phyloP scores from a whole-genome alignment of 805 yeast genomes.

The Ogataea ganodermae region DNA sequence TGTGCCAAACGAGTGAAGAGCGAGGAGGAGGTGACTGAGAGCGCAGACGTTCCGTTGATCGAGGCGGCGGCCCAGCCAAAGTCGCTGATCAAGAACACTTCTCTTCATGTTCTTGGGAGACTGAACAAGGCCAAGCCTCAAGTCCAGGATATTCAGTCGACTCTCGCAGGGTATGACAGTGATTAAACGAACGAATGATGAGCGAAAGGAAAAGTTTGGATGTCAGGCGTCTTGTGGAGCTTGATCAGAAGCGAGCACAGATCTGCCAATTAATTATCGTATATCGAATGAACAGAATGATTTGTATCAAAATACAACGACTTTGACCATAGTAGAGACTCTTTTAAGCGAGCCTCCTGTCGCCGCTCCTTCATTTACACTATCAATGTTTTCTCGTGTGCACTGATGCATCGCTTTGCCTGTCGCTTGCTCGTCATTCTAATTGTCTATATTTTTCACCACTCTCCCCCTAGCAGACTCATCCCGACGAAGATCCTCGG shows the following conservation, averaged over 20 bases:
- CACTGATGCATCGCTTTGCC: too few relatives aligned
- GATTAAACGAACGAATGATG: background rate
- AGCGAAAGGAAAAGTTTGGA: too few relatives aligned
- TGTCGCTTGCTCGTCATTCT: conserved; percentile 2
- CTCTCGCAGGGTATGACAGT: conserved; percentile 10
- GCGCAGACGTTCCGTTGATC: background rate
- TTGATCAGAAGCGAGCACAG: too few relatives aligned
- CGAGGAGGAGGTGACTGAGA: conserved; percentile 8
- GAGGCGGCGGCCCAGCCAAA: background rate
- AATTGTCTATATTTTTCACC: conserved; percentile 19
- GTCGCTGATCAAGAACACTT: conserved; percentile 2
- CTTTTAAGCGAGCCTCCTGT: too few relatives aligned
- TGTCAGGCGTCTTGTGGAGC: too few relatives aligned
- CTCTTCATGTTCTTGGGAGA: conserved; percentile 3
- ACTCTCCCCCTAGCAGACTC: conserved; percentile 23
- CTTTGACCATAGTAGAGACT: too few relatives aligned
- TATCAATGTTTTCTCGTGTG: too few relatives aligned
- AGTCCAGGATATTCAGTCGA: background rate
- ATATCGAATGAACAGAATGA: too few relatives aligned
- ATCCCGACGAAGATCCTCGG: conserved; percentile 39
- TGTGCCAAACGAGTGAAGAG: too few relatives aligned
- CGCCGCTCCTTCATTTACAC: too few relatives aligned
- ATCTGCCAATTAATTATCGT: too few relatives aligned
- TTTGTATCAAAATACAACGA: too few relatives aligned
- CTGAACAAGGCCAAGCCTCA: background rate